Base-by-base conservation (phyloP, 1,139 yeast species). In the Suhomyces ambrosiae region DNA sequence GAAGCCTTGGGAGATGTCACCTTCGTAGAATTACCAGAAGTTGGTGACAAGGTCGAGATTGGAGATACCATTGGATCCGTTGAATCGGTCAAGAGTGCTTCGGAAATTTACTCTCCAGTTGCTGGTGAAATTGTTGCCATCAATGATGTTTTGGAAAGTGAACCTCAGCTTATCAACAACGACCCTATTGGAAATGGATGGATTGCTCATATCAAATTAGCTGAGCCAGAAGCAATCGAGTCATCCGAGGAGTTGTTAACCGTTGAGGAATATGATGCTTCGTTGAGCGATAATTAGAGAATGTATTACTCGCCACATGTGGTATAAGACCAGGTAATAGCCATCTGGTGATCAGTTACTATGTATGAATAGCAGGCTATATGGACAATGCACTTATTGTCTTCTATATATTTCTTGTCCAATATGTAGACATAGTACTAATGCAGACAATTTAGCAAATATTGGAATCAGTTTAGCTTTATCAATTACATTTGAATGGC, bases 1-100 rank as follows among this genome's bases (percentile, higher is more conserved):
- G 96, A 90, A 56, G 96, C 98, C n/a, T 77, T 92, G 45, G 98
- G 98, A 32, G 99, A 92, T 66, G 95, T 95, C 38, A 94, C 97
- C 12, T 92, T 75, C 62, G 84, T 89, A 47, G 99, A 92, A 65
- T 76, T 90, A 53, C 95, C 96, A 36, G 92, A 83, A 52, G 78
- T 76, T 28, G 94, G 86, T 33, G 77, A 75, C 35, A 68, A 61
- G 22, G 77, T 86, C 40, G 82, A 74, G 42, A 72, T 74, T 39
- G 95, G 95, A 38, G 97, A 89, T 48, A 71, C 92, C 11, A 71
- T 92, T 58, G 97, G 97, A 13, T 86, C 96, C 21, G 95, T 92
- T 28, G 99, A 92, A 66, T 80, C 90, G 34, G 98, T 92, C 58
- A 92, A 92, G 70, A 80, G 92, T 43, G 97, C 98, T 19, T 80